Evolutionary conservation across 176 grass and related monocot genomes (phyloP), one percentile per base, ranked within the genome.

Genomic region (Canna indica): DNA sequence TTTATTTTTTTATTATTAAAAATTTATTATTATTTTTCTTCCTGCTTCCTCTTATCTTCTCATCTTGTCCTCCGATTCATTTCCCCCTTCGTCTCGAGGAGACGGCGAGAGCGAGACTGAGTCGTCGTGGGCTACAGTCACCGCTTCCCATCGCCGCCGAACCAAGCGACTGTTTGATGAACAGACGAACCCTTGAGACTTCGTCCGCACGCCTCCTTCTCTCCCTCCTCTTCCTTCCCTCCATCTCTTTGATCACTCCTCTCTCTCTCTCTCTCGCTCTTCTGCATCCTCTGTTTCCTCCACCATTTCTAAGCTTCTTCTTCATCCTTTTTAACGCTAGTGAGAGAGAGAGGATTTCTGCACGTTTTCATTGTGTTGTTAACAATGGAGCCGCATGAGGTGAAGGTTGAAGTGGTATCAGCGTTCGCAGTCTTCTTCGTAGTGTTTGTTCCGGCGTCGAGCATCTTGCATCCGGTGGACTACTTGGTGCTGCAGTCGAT

Each of bases 391-490:
- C 6, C 50, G 1, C 20, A 20, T 54, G 20, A 54, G 7, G 20
- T 24, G 50, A 54, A n/a, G 50, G 50, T 54, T 16, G 50, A 54
- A 18, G 50, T n/a, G 0, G 50, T 54, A 20, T 8, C n/a, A 11
- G 41, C 9, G 7, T n/a, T 54, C n/a, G 3, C 22, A 5, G 50
- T 54, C 50, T 54, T 54, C 50, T 24, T 54, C 8, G 4, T 25
- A 18, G 50, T 54, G 5, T 17, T 24, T n/a, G 20, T n/a, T 5
- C 50, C 50, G 50, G 34, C 59, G 20, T 26, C 73, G 22, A 27
- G 41, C 24, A 70, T 80, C 48, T 81, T 90, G 33, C 70, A 83
- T 44, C 81, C 83, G 36, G 57, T 73, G 46, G 90, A 95, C 79
- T 69, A 78, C 0, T 74, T 81, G 12, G 79, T 73, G 62, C 86